Conservation (phyloP, 1,139 yeast genomes). For the Pichia sp. region DNA sequence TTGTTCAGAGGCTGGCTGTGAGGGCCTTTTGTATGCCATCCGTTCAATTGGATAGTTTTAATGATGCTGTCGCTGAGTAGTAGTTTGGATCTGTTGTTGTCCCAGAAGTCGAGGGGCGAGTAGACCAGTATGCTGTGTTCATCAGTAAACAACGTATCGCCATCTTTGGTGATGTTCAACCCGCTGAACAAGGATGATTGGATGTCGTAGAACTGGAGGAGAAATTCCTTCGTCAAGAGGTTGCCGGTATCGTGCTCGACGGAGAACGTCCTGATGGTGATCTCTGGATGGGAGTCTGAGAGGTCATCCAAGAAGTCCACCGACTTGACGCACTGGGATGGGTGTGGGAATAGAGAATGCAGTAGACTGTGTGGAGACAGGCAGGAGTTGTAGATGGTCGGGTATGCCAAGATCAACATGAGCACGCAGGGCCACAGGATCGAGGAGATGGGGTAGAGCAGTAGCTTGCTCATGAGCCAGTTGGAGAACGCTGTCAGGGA, state of each 20-base stretch:
- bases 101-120: conserved; percentile 40
- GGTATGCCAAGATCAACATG: conserved; percentile 51
- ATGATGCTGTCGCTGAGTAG: conserved; percentile 32
- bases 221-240: conserved; percentile 34
- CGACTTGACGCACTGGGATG: conserved; percentile 18
- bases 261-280: conserved; percentile 22
- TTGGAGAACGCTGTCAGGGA: conserved; percentile 19
- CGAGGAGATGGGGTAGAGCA: conserved; percentile 39
- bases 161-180: conserved; percentile 12
- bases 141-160: not conserved
- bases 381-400: conserved; percentile 38
- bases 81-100: conserved; percentile 29
- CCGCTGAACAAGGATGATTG: conserved; percentile 32
- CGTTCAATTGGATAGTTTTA: conserved; percentile 35
- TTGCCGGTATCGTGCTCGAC: conserved; percentile 15
- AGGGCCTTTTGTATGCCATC: conserved; percentile 23
- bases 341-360: conserved; percentile 14
- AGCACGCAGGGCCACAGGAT: conserved; percentile 51
- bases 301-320: conserved; percentile 10
- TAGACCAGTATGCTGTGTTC: conserved; percentile 28
- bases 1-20: conserved; percentile 21
- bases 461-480: conserved; percentile 28
- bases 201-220: conserved; percentile 32
- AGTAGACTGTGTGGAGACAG: conserved; percentile 21
- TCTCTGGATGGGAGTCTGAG: conserved; percentile 17